These are phyloP conservation scores for Crinitomyces ghanaensis DNA, from an alignment of 805 yeast species.

Conservation along the genomic window DNA sequence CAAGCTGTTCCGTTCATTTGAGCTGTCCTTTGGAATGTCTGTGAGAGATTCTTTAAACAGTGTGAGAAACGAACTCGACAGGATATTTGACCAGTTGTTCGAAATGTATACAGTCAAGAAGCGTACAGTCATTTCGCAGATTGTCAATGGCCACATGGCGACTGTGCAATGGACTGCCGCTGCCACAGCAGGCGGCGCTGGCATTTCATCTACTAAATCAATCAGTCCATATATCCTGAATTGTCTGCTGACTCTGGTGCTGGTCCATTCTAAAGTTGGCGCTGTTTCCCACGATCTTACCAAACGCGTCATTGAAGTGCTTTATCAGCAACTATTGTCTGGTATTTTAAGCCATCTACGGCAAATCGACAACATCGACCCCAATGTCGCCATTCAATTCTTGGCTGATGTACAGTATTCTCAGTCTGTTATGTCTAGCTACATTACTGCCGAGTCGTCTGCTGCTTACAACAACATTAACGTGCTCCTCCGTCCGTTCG, in stretches of 20 bases:
- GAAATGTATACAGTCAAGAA: conserved; percentile 41
- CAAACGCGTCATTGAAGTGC: conserved; percentile 33
- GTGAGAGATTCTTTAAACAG: conserved; percentile 33
- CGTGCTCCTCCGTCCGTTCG: too few species aligned
- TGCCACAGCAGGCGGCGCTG: too few species aligned
- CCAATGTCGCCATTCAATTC: conserved; percentile 39
- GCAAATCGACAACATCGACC: conserved; percentile 34
- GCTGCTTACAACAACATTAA: too few species aligned
- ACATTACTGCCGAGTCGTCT: conserved; percentile 19
- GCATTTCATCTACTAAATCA: conserved; percentile 20
- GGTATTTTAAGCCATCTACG: conserved; percentile 31
- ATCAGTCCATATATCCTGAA: conserved; percentile 38
- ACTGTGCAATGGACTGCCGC: too few species aligned
- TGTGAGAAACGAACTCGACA: conserved; percentile 35
- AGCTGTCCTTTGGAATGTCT: conserved; percentile 37
- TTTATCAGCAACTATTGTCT: conserved; percentile 31
- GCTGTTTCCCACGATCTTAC: conserved; percentile 39
- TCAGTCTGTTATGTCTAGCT: conserved; percentile 25
- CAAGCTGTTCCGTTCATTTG: conserved; percentile 37
- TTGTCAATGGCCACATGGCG: too few species aligned
- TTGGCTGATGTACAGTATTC: conserved; percentile 45
- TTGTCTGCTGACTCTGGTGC: conserved; percentile 36
- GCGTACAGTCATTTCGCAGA: too few species aligned
- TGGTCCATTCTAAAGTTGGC: conserved; percentile 40
- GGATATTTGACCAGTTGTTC: conserved; percentile 43